Evolutionary conservation across 192 early-diverging fungal genomes (phyloP).

Genomic region (Coemansia biformis): DNA sequence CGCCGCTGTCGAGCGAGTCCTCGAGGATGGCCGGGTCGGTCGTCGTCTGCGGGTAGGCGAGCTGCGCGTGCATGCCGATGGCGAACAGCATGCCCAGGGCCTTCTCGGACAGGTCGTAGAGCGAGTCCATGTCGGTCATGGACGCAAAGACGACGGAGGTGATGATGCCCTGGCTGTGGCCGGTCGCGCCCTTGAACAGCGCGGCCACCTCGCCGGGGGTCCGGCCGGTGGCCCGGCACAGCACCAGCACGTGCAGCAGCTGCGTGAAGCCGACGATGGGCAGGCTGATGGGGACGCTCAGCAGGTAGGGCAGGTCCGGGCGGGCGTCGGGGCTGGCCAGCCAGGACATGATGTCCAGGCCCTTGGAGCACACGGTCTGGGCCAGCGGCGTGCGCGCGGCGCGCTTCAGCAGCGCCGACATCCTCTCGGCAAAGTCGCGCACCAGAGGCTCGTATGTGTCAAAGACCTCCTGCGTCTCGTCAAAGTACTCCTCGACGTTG

Average conservation of each 20-base stretch:
- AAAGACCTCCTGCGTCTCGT: constrained; percentile 77
- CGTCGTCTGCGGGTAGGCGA: constrained; percentile 73
- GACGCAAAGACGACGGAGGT: constrained; percentile 85
- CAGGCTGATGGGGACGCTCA: constrained; percentile 74
- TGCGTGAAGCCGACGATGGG: constrained; percentile 90
- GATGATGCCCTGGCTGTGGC: constrained; percentile 92
- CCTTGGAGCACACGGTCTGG: constrained; percentile 66
- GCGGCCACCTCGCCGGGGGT: constrained; percentile 56
- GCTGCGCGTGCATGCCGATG: constrained; percentile 82
- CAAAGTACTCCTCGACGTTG: constrained; percentile 91
- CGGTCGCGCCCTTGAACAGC: constrained; percentile 69
- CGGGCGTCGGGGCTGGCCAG: constrained; percentile 67
- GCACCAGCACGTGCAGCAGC: constrained; percentile 81
- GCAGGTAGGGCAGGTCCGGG: constrained; percentile 73
- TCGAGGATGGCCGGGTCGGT: constrained; percentile 82
- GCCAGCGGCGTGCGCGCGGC: constrained; percentile 58
- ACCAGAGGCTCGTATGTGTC: constrained; percentile 75
- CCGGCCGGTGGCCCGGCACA: constrained; percentile 62
- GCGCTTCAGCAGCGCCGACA: constrained; percentile 63
- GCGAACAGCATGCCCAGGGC: constrained; percentile 81
- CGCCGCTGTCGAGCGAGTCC: constrained; percentile 82
- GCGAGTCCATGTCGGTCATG: constrained; percentile 73
- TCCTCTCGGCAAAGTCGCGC: constrained; percentile 67
- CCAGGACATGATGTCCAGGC: constrained; percentile 83
- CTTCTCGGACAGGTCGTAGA: constrained; percentile 76